phyloP scores from a whole-genome alignment of 2,329 filamentous ascomycete genomes.

The Neofusicoccum laricinum region DNA sequence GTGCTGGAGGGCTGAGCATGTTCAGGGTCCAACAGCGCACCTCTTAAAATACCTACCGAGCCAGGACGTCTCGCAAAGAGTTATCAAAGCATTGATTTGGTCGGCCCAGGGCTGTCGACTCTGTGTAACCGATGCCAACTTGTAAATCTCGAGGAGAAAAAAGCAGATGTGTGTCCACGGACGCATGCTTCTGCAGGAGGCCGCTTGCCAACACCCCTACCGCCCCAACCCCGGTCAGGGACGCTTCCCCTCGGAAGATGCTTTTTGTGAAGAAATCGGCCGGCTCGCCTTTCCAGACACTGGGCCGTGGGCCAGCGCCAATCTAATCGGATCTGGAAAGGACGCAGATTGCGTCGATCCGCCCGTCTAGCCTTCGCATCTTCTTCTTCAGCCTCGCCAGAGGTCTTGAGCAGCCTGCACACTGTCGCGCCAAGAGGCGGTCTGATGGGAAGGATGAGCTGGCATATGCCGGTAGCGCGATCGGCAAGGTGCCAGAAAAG shows the following conservation, averaged over 20 bases:
- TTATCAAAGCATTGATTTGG: constrained; percentile 15
- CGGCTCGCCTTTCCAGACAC: not conserved
- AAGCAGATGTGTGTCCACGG: constrained; percentile 12
- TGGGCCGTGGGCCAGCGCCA: not conserved
- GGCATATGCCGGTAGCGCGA: constrained; percentile 12
- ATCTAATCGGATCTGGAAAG: constrained; percentile 14
- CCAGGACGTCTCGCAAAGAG: not conserved
- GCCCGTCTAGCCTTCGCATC: not conserved
- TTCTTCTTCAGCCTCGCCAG: constrained; percentile 12
- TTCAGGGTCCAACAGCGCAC: constrained; percentile 12
- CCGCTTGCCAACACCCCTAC: constrained; percentile 10
- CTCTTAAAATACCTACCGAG: constrained; percentile 15
- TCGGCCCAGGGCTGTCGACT: constrained; percentile 9
- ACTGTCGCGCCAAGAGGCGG: not conserved
- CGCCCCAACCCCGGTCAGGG: constrained; percentile 7
- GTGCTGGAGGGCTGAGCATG: not conserved
- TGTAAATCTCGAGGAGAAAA: constrained; percentile 9
- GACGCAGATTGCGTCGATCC: constrained; percentile 11
- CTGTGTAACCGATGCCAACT: constrained; percentile 17
- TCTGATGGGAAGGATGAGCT: constrained; percentile 8
- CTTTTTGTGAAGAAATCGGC: constrained; percentile 17
- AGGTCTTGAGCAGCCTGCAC: not conserved
- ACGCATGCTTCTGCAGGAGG: constrained; percentile 9
- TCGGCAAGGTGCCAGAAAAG: constrained; percentile 4
- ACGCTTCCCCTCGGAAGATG: not conserved